Conservation (phyloP, 148 eudicot genomes). For the Diospyros kaki region DNA sequence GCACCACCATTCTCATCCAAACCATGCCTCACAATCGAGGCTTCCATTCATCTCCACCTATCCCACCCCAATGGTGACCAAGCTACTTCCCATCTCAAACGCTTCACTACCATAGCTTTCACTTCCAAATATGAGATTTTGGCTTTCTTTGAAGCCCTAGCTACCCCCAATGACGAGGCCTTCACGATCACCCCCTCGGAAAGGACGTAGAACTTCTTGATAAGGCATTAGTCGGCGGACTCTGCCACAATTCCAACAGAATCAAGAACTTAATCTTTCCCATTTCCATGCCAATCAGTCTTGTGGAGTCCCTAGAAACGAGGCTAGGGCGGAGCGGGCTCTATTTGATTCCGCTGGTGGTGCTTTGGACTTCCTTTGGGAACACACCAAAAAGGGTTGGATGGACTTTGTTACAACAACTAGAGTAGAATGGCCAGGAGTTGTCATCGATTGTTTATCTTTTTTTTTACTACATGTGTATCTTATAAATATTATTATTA, state of each 20-base stretch:
- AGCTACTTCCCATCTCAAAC: conserved; percentile 27
- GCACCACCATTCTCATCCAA: conserved; percentile 57
- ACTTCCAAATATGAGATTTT: conserved; percentile 71
- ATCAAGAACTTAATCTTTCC: conserved; percentile 49
- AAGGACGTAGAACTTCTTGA: conserved; percentile 57
- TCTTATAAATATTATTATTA: no score
- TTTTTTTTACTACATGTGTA: no score
- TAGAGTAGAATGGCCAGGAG: conserved; percentile 73
- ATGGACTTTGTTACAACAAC: conserved; percentile 76
- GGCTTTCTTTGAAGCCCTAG: conserved; percentile 51
- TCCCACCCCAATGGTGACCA: conserved; percentile 8
- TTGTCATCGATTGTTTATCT: conserved; percentile 19
- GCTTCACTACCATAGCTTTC: conserved; percentile 55
- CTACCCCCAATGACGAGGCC: conserved; percentile 13
- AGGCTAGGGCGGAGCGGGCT: conserved; percentile 46
- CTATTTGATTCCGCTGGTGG: conserved; percentile 63
- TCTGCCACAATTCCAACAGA: conserved; percentile 31
- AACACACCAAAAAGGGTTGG: conserved; percentile 50
- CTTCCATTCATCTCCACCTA: conserved; percentile 30
- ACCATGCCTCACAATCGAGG: conserved; percentile 46
- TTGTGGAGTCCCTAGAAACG: conserved; percentile 52
- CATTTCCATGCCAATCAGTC: conserved; percentile 51
- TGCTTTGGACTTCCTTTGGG: conserved; percentile 52
- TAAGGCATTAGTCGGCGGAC: conserved; percentile 19
- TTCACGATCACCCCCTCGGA: conserved; percentile 60